phyloP scores from a whole-genome alignment of 1,139 yeast genomes.

The Kodamaea sp. region DNA sequence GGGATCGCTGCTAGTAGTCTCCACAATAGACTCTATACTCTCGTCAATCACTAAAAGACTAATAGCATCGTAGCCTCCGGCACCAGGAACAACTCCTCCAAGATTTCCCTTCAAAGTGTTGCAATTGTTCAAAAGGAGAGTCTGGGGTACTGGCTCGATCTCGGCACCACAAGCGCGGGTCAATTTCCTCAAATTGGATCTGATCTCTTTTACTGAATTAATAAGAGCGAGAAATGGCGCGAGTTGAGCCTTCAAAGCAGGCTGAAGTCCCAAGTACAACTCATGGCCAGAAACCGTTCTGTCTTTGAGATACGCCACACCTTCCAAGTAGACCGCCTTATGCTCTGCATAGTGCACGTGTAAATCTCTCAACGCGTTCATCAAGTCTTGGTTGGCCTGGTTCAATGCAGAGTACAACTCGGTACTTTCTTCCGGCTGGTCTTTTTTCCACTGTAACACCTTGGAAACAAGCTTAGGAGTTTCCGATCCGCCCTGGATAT shows the following conservation, averaged over 20 bases:
- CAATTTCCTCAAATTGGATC: conserved; percentile 57
- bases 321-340: conserved; percentile 21
- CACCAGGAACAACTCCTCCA: conserved; percentile 97
- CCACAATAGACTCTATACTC: conserved; percentile 39
- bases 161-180: conserved; percentile 74
- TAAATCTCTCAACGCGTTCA: conserved; percentile 47
- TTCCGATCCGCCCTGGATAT: conserved; percentile 87
- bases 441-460: conserved; percentile 69
- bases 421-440: conserved; percentile 51
- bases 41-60: conserved; percentile 62
- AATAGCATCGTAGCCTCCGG: conserved; percentile 96
- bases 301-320: conserved; percentile 6
- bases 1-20: conserved; percentile 26
- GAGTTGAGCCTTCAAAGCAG: conserved; percentile 4
- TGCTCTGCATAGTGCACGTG: conserved; percentile 28
- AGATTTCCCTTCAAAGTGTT: conserved; percentile 64
- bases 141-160: conserved; percentile 84
- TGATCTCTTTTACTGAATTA: conserved; percentile 46
- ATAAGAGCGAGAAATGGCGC: conserved; percentile 25
- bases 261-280: conserved; percentile 1
- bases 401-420: conserved; percentile 58
- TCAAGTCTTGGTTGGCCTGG: conserved; percentile 57
- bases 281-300: conserved; percentile 1
- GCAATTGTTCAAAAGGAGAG: conserved; percentile 67
- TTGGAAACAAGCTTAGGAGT: conserved; percentile 86